These are phyloP conservation scores for Lipomyces yamadae DNA, from an alignment of 805 yeast genomes.

Conservation along the genomic window DNA sequence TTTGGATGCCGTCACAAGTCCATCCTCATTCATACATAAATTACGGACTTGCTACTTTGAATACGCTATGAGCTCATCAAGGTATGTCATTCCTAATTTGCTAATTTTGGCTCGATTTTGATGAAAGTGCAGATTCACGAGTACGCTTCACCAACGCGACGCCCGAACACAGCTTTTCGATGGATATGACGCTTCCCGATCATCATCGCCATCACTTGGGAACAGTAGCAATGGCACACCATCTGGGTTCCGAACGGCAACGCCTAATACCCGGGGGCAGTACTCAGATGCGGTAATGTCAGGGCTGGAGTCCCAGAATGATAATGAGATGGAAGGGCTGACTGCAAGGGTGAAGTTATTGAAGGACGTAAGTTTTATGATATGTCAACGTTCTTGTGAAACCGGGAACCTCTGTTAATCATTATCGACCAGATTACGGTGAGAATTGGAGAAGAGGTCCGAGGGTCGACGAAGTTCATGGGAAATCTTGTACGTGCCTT, in stretches of 20 bases:
- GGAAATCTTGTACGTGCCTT: constrained; percentile 44
- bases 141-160: constrained; percentile 45
- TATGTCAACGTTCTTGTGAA: not conserved
- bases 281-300: constrained; percentile 60
- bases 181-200: constrained; percentile 37
- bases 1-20: too few species aligned
- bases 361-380: constrained; percentile 49
- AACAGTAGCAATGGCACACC: constrained; percentile 24
- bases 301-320: constrained; percentile 69
- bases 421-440: constrained; percentile 50
- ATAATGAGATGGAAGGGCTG: constrained; percentile 61
- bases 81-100: constrained; percentile 1
- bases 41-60: not conserved
- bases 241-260: constrained; percentile 36
- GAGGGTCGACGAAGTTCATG: constrained; percentile 56
- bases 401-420: not conserved
- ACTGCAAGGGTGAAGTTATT: constrained; percentile 58
- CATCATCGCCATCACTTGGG: constrained; percentile 22
- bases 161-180: constrained; percentile 49
- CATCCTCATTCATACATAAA: too few species aligned
- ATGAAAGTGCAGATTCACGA: constrained; percentile 12
- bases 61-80: constrained; percentile 17
- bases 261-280: constrained; percentile 42
- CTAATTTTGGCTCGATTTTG: not conserved
- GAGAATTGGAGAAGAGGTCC: constrained; percentile 69